Evolutionary conservation across 192 early-diverging fungal species (phyloP), one percentile per base, ranked within the genome.

Genomic region (Coemansia sp.): DNA sequence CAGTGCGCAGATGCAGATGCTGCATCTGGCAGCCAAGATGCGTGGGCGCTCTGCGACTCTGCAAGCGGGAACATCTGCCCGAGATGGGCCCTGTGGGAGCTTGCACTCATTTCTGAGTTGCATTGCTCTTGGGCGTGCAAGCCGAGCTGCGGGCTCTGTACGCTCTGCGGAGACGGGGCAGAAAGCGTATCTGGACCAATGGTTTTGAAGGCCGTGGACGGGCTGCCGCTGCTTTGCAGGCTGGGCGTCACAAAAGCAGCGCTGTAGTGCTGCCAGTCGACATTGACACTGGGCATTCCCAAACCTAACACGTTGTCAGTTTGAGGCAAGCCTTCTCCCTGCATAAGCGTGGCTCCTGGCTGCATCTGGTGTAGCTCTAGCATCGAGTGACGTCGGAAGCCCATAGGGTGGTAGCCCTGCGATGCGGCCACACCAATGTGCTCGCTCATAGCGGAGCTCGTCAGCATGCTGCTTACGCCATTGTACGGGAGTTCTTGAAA

Each of bases 81-180:
- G 28, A 52, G 29, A 52, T 31, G 28, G 10, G 30, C 50, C 22
- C 24, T 24, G 29, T 51, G 49, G 19, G 50, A 6, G 30, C 30
- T 52, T 52, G 50, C 14, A 31, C 21, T 31, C 7, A 28, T 31
- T 29, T 52, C 50, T 31, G 50, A 52, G n/a, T 31, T 52, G 28
- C 28, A 31, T 16, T 22, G 50, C 29, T 52, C 50, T 52, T 33
- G 50, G 2, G 19, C 50, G 10, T 6, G 50, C 30, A 31, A 29
- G 30, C 50, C 50, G 21, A 52, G 30, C 21, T 52, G 50, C 19
- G 50, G 50, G 50, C 50, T 52, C 21, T 52, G 50, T n/a, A 52
- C 21, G 50, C 50, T 52, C 50, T 52, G 50, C 29, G 50, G 50
- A 16, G 50, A 52, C 14, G 50, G 50, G 19, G 31, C 50, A 52